phyloP scores from a whole-genome alignment of 2,329 filamentous ascomycete species.

The Hypoxylon sp. region DNA sequence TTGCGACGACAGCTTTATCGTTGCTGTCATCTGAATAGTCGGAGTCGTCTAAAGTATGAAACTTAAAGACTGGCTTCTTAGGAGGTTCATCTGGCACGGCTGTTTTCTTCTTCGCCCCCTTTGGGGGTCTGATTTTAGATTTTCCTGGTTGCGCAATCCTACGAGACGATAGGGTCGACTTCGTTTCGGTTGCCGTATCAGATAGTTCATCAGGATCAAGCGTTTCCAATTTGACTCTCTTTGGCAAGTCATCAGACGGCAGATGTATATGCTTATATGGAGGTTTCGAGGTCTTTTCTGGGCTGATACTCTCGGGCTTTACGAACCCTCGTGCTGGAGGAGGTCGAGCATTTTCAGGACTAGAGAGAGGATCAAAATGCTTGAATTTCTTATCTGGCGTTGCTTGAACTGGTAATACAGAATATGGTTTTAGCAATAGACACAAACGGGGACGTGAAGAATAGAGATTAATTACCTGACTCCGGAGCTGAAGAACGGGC shows the following conservation, averaged over 20 bases:
- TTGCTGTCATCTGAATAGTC: constrained; percentile 30
- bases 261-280: too few relatives aligned
- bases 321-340: constrained; percentile 8
- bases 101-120: constrained; percentile 15
- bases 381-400: constrained; percentile 7
- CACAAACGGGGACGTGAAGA: neutral
- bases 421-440: constrained; percentile 2
- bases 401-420: constrained; percentile 8
- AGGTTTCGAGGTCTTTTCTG: constrained; percentile 22
- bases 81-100: constrained; percentile 20
- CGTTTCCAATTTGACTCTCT: constrained; percentile 12
- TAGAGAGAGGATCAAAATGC: constrained; percentile 1
- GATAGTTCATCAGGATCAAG: constrained; percentile 15
- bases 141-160: constrained; percentile 8
- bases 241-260: constrained; percentile 19
- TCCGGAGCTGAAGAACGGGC: constrained; percentile 27
- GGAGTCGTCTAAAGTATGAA: constrained; percentile 39
- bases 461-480: constrained; percentile 16
- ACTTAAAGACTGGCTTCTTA: constrained; percentile 40
- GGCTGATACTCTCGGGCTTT: constrained; percentile 11
- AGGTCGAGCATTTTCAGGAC: constrained; percentile 14
- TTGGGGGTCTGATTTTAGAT: too few relatives aligned
- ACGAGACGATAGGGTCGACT: neutral
- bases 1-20: constrained; percentile 11
- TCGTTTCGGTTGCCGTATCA: neutral